Evolutionary conservation across 2,329 filamentous ascomycete species (phyloP).

Genomic region (Ceratocystis lukuohia): DNA sequence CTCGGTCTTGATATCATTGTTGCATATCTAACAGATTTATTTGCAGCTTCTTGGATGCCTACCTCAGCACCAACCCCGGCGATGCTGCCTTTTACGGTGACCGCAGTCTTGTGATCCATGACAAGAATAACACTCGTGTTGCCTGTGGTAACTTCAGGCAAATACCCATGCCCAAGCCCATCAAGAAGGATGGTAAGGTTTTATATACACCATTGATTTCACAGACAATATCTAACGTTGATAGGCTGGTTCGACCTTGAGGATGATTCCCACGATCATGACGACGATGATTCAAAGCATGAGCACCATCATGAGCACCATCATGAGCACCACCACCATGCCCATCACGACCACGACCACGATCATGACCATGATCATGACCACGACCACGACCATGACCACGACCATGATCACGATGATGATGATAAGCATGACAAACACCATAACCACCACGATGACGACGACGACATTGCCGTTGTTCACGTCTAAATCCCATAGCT

Average conservation of each 20-base stretch:
- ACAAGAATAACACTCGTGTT: constrained; percentile 29
- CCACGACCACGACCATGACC: neutral
- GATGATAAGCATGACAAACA: neutral
- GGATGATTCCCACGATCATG: neutral
- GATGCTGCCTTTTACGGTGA: constrained; percentile 35
- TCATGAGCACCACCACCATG: neutral
- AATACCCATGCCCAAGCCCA: constrained; percentile 6
- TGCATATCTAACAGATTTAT: neutral
- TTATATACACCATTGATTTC: neutral
- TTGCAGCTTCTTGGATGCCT: constrained; percentile 31
- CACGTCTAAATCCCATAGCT: neutral
- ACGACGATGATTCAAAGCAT: neutral
- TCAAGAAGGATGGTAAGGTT: neutral
- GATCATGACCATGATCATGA: neutral
- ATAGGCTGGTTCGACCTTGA: neutral
- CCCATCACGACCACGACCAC: neutral
- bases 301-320: neutral
- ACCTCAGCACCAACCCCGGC: constrained; percentile 29
- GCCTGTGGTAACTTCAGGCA: constrained; percentile 32
- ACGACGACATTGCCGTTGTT: neutral
- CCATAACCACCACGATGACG: neutral
- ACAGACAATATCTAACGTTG: neutral
- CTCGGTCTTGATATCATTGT: neutral
- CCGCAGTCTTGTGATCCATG: constrained; percentile 33
- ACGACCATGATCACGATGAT: neutral